These are phyloP conservation scores for Pestalotiopsis sp. DNA, from an alignment of 2,329 filamentous ascomycete species.

Conservation along the genomic window DNA sequence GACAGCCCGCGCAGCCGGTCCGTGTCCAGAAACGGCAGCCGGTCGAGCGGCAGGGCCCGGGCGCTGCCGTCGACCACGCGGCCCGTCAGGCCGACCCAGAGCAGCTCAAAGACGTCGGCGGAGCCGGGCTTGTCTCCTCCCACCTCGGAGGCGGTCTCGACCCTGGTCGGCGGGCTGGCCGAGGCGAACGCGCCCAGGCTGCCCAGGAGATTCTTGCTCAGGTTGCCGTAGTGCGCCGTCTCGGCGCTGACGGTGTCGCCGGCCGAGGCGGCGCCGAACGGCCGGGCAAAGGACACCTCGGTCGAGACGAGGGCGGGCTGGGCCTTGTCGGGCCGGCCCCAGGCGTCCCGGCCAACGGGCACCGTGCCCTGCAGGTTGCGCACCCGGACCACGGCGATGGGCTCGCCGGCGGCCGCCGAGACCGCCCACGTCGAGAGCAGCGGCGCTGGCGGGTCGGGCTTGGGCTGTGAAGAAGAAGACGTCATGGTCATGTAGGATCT, in stretches of 20 bases:
- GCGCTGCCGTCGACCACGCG: slow-evolving; percentile 31
- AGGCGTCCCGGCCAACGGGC: slow-evolving; percentile 65
- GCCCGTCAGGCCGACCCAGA: slow-evolving; percentile 41
- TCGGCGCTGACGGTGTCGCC: slow-evolving; percentile 65
- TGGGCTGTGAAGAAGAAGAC: slow-evolving; percentile 2
- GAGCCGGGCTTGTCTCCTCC: slow-evolving; percentile 17
- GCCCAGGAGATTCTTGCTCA: slow-evolving; percentile 66
- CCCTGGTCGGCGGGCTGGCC: background rate
- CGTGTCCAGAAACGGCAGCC: slow-evolving; percentile 35
- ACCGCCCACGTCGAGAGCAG: slow-evolving; percentile 39
- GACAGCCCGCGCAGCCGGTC: slow-evolving; percentile 46
- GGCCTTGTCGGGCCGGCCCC: slow-evolving; percentile 59
- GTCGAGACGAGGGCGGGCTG: slow-evolving; percentile 67
- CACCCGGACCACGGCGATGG: slow-evolving; percentile 59
- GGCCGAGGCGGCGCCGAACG: slow-evolving; percentile 60
- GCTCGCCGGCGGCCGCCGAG: slow-evolving; percentile 41
- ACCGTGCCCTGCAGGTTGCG: slow-evolving; percentile 61
- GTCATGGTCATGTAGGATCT: slow-evolving; percentile 19
- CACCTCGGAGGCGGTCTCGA: slow-evolving; percentile 13
- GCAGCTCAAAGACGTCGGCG: slow-evolving; percentile 35
- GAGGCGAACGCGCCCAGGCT: slow-evolving; percentile 38
- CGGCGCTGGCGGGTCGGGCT: slow-evolving; percentile 29
- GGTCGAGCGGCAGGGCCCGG: slow-evolving; percentile 28
- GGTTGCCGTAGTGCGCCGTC: slow-evolving; percentile 74
- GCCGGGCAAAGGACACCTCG: slow-evolving; percentile 54